Evolutionary conservation across 1,284 basidiomycete genomes (phyloP).

Genomic region (Ceratobasidium sp.): DNA sequence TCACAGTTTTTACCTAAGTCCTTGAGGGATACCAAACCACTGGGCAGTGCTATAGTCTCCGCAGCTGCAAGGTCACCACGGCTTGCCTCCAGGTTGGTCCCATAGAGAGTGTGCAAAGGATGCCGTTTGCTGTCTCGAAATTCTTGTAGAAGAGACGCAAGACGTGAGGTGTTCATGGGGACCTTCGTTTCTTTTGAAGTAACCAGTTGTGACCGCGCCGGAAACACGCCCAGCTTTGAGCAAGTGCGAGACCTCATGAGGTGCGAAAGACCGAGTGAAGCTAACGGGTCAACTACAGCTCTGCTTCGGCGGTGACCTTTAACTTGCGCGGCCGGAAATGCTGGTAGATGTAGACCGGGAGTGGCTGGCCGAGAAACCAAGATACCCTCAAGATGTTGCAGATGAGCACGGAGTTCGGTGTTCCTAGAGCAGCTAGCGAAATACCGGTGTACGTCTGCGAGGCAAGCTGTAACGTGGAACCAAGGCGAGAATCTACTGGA

Average conservation of each 20-base stretch:
- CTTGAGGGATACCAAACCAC: neutral
- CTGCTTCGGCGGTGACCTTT: neutral
- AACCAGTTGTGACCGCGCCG: neutral
- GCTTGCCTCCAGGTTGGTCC: slow-evolving; percentile 1
- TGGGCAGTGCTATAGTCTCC: neutral
- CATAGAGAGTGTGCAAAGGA: slow-evolving; percentile 2
- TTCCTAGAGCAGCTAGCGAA: slow-evolving; percentile 17
- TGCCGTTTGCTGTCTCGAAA: neutral
- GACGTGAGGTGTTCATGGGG: neutral
- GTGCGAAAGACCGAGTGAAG: neutral
- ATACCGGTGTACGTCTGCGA: neutral
- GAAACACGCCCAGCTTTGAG: neutral
- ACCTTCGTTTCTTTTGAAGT: neutral
- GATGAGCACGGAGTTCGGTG: slow-evolving; percentile 5
- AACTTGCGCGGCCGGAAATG: neutral
- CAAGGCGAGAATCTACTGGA: neutral
- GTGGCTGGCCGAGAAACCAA: neutral
- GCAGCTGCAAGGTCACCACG: neutral
- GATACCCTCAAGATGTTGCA: neutral
- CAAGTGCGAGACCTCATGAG: neutral
- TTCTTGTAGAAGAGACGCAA: neutral
- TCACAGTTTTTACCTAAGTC: neutral
- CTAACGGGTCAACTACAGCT: neutral
- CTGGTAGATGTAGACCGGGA: neutral
- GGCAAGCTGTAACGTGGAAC: neutral